Percentiles rank a stretch among this genome's conserved stretches.
phyloP scores from a whole-genome alignment of 352 stramenopile genomes.

The Phytophthora meadii region DNA sequence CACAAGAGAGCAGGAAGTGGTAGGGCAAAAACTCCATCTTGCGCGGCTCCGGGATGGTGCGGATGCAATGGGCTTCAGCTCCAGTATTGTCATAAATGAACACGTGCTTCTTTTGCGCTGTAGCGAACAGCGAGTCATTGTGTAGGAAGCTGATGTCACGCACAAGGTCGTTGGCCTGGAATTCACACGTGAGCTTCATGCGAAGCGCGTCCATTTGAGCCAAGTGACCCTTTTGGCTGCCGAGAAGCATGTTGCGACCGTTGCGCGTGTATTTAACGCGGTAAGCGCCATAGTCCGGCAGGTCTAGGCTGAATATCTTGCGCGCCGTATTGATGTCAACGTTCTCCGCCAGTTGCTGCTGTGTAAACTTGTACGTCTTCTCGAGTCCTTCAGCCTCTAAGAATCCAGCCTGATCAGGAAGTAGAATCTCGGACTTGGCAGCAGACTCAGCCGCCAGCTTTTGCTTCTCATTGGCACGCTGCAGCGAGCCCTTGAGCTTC shows the following conservation, averaged over 20 bases:
- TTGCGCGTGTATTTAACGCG: conserved; percentile 95
- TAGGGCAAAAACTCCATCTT: conserved; percentile 98
- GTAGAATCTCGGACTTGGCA: conserved; percentile 91
- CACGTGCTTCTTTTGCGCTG: conserved; percentile 97
- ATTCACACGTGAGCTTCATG: conserved; percentile 93
- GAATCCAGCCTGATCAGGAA: conserved; percentile 84
- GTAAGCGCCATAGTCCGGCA: conserved; percentile 95
- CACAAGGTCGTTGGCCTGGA: conserved; percentile 95
- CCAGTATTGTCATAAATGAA: conserved; percentile 99
- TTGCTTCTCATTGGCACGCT: conserved; percentile 79
- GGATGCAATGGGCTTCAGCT: conserved; percentile 97
- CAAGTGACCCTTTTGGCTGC: conserved; percentile 95
- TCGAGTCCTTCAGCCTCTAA: conserved; percentile 97
- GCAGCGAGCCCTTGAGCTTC: conserved; percentile 84
- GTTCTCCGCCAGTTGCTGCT: conserved; percentile 85
- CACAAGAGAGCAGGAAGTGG: conserved; percentile 98
- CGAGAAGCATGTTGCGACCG: conserved; percentile 94
- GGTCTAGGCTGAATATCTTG: conserved; percentile 96
- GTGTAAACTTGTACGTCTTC: conserved; percentile 96
- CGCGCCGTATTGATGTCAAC: conserved; percentile 94
- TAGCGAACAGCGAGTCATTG: conserved; percentile 97
- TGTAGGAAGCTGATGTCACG: conserved; percentile 97
- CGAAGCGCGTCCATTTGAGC: conserved; percentile 94
- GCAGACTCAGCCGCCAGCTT: conserved; percentile 85
- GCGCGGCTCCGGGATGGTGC: conserved; percentile 91